Base-by-base conservation (phyloP, 1,284 basidiomycete genomes). In the Pseudozyma hubeiensis region DNA sequence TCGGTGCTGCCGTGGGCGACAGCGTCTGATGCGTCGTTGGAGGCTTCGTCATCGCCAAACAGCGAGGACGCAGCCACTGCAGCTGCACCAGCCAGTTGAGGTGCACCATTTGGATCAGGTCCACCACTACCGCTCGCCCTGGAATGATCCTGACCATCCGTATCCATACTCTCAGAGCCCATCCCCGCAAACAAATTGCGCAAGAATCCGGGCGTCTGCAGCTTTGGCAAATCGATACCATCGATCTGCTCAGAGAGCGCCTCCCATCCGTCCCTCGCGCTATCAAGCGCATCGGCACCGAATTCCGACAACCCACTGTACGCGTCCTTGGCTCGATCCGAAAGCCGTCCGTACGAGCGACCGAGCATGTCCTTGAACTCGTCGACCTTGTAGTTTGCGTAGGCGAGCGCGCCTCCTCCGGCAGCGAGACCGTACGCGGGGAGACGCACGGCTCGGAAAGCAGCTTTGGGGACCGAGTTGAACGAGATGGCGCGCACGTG, bases 301-400 rank as follows among this genome's bases (percentile, higher is more conserved):
- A 64, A 61, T 14, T 66, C 73, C 5, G 76, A 73, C n/a, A 81
- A 45, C 2, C 69, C 69, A n/a, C 55, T 59, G 41, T 67, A 79
- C 24, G 74, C 67, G 7, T 75, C 74, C 24, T 62, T 59, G 41
- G 74, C 73, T 5, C 59, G 34, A 19, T 61, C 73, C 16, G 77
- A 75, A 6, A 69, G 52, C 7, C 53, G 56, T 17, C 61, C 62
- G 29, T 62, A 71, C 0, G 62, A 57, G 39, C 66, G 64, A 34
- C 73, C 75, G 44, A 79, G 52, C 53, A 68, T 52, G 30, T 63
- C 67, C 41, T 71, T 73, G 52, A 79, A 76, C 43, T 81, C 73
- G 53, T 83, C 81, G 14, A 83, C 70, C 63, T 81, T 84, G 71
- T 79, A 80, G 60, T 80, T 81, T 24, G 81, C 77, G 43, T 83